These are phyloP conservation scores for Yamadazyma aaseri DNA, from an alignment of 1,139 yeast genomes.

Conservation along the genomic window DNA sequence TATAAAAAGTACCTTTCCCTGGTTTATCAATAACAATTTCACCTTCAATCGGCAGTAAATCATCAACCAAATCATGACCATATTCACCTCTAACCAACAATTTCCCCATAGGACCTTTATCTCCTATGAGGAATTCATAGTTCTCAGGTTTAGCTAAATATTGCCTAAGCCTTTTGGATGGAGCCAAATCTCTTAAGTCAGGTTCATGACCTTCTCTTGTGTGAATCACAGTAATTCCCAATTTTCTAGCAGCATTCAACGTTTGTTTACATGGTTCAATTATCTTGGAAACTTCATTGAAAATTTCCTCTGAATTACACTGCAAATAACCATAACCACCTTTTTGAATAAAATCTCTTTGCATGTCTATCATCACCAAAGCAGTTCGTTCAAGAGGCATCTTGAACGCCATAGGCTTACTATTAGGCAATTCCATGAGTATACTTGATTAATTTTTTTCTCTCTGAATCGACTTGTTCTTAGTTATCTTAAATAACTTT, in stretches of 20 bases:
- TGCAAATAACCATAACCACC: constrained; percentile 16
- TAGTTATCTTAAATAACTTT: too few relatives aligned
- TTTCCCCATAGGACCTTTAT: constrained; percentile 16
- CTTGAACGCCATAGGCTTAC: constrained; percentile 9
- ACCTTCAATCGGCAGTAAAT: constrained; percentile 8
- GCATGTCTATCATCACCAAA: constrained; percentile 16
- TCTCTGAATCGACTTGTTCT: too few relatives aligned
- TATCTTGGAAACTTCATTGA: constrained; percentile 12
- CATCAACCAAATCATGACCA: constrained; percentile 14
- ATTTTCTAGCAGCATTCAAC: constrained; percentile 12
- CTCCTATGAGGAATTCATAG: constrained; percentile 14
- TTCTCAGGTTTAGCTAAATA: constrained; percentile 12
- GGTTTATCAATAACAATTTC: constrained; percentile 16
- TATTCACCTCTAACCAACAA: constrained; percentile 14
- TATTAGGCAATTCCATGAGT: background rate
- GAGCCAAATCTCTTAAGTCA: constrained; percentile 14
- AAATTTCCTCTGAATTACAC: constrained; percentile 10
- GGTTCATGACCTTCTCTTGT: constrained; percentile 15
- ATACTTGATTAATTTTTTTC: background rate
- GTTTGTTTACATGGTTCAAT: constrained; percentile 11
- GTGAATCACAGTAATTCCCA: constrained; percentile 14
- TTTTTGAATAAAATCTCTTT: constrained; percentile 14
- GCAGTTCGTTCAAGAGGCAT: constrained; percentile 12
- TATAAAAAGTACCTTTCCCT: constrained; percentile 15
- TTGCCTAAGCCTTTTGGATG: constrained; percentile 12